Base-by-base conservation (phyloP, 2,329 filamentous ascomycete genomes). In the Periglandula ipomoeae region DNA sequence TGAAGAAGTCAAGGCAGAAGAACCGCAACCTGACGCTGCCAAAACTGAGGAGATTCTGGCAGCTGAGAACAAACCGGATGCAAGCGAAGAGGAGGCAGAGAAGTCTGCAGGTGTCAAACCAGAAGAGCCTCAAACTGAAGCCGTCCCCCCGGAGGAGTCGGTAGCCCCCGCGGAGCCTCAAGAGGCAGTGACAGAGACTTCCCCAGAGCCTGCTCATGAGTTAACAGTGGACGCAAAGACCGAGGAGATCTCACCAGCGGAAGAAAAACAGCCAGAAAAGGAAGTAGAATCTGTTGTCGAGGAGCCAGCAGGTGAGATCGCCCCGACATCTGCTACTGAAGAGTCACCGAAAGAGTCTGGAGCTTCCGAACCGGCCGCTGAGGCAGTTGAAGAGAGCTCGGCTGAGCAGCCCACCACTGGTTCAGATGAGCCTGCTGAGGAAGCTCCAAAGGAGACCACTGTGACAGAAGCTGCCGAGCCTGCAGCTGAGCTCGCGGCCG, bases 341-440 rank as follows among this genome's bases (percentile, higher is more conserved):
- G 44, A 35, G 22, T 22, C 44, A 5, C 20, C 43, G 9, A 26
- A 30, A 23, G 22, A 24, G 22, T n/a, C n/a, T n/a, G n/a, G n/a
- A n/a, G n/a, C n/a, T n/a, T n/a, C n/a, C n/a, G n/a, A n/a, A n/a
- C 13, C 34, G 8, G 30, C 26, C 6, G 27, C 30, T 30, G 43
- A 46, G 9, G 13, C 45, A 13, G 43, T 15, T 9, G 38, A 47
- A 15, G 27, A 22, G 17, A 9, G 5, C 22, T 26, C 30, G 19
- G 27, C 34, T n/a, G 20, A 15, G 5, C 46, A 48, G 46, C 27
- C 27, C 15, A 20, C 19, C 32, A 19, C 38, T 13, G 41, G 41
- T 23, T 50, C 50, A 37, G 24, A 50, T 3, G 45, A 50, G 22
- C 15, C 43, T 9, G 52, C 8, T 8, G 30, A 44, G 10, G 17